Evolutionary conservation across 23 red algal species (phyloP).

Genomic region (Gracilaria gracilis): DNA sequence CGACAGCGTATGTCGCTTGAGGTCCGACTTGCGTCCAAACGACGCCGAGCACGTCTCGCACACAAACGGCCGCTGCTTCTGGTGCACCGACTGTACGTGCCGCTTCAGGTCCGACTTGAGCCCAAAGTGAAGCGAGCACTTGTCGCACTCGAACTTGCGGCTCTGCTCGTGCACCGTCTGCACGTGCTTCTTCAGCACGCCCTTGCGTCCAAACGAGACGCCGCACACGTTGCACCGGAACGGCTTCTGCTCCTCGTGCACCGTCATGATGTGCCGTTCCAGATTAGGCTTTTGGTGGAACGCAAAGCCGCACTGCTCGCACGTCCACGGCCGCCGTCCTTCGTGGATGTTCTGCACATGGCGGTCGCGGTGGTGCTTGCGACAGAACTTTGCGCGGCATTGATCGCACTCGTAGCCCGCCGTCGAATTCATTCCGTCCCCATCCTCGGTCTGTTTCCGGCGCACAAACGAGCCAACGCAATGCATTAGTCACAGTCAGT

Average conservation of each 20-base stretch:
- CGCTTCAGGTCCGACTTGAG: slow-evolving; percentile 74
- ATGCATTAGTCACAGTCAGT: not conserved
- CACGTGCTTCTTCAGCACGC: slow-evolving; percentile 74
- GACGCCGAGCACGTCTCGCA: slow-evolving; percentile 65
- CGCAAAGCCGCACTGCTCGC: slow-evolving; percentile 42
- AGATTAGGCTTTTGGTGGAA: slow-evolving; percentile 72
- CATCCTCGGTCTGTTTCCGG: not conserved
- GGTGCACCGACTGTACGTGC: slow-evolving; percentile 65
- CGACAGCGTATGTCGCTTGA: slow-evolving; percentile 66
- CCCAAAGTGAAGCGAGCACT: slow-evolving; percentile 48
- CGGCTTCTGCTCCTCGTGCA: slow-evolving; percentile 62
- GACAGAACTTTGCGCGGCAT: slow-evolving; percentile 27
- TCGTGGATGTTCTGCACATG: slow-evolving; percentile 71
- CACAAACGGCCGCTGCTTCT: slow-evolving; percentile 74
- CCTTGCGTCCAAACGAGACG: slow-evolving; percentile 75
- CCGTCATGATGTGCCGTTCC: slow-evolving; percentile 64
- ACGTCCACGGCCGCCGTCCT: slow-evolving; percentile 53
- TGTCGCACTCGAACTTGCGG: slow-evolving; percentile 73
- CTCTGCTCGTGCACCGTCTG: slow-evolving; percentile 61
- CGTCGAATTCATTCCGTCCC: not conserved
- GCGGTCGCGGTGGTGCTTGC: slow-evolving; percentile 68
- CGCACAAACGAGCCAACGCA: too few relatives aligned
- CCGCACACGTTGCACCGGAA: slow-evolving; percentile 65
- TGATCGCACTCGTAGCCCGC: slow-evolving; percentile 37
- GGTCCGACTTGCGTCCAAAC: slow-evolving; percentile 64